A percentile compares a stretch with the other conserved stretches of the same genome.
Evolutionary conservation across 106 monocot species (phyloP).

Genomic region (Dendrobium officinale): DNA sequence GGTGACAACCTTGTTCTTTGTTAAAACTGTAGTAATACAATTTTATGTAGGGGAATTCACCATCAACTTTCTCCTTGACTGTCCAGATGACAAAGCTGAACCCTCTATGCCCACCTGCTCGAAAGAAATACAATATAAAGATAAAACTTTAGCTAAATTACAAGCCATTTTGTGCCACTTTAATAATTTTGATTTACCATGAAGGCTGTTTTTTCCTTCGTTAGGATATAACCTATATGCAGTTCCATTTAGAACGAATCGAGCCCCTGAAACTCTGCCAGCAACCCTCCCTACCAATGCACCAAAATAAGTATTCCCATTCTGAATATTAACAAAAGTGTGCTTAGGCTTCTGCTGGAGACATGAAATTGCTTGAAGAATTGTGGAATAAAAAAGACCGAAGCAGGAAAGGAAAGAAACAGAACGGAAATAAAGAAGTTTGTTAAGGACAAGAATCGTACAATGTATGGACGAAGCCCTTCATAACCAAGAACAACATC

Average conservation of each 20-base stretch:
- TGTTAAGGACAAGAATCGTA: too few species aligned
- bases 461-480: too few species aligned
- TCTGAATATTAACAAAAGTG: slow-evolving; percentile 16
- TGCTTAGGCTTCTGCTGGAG: background rate
- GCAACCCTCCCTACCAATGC: slow-evolving; percentile 51
- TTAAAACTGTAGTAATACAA: slow-evolving; percentile 48
- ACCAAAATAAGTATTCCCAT: slow-evolving; percentile 42
- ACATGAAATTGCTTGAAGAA: background rate
- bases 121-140: background rate
- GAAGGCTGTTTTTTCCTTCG: slow-evolving; percentile 35
- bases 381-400: background rate
- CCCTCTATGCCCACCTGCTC: slow-evolving; percentile 41
- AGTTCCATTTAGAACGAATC: too few species aligned
- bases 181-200: slow-evolving; percentile 6
- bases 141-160: background rate
- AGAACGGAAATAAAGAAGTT: too few species aligned
- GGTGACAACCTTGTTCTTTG: slow-evolving; percentile 38
- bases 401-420: too few species aligned
- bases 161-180: background rate
- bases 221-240: slow-evolving; percentile 20
- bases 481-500: too few species aligned
- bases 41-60: slow-evolving; percentile 35
- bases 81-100: slow-evolving; percentile 34
- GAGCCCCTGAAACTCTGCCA: slow-evolving; percentile 29
- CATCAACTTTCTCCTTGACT: slow-evolving; percentile 19